phyloP scores from a whole-genome alignment of 1,284 basidiomycete genomes.

The Trametes hirsuta region DNA sequence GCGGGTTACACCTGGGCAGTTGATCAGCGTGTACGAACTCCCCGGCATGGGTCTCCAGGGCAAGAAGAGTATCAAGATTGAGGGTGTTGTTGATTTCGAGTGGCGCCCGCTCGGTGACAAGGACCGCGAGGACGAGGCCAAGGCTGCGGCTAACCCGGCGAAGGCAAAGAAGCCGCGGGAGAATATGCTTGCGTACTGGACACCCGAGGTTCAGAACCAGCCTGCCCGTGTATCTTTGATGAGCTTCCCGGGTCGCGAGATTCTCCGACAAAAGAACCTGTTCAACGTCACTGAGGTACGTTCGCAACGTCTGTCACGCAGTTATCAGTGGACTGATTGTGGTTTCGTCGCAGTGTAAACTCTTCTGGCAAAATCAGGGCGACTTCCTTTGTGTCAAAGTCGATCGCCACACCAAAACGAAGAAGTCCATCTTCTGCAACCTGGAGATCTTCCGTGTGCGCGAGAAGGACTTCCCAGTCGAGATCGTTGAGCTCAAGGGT shows the following conservation, averaged over 20 bases:
- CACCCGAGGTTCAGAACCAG: constrained; percentile 95
- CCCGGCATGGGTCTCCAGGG: constrained; percentile 94
- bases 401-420: constrained; percentile 98
- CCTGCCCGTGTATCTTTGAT: constrained; percentile 96
- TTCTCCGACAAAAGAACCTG: constrained; percentile 94
- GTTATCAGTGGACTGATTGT: background rate
- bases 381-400: constrained; percentile 99
- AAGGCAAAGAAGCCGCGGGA: constrained; percentile 68
- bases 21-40: constrained; percentile 96
- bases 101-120: constrained; percentile 96
- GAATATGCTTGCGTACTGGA: constrained; percentile 98
- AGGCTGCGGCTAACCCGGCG: constrained; percentile 38
- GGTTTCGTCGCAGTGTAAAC: constrained; percentile 75
- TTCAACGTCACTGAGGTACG: constrained; percentile 96
- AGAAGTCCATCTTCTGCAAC: constrained; percentile 99
- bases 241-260: constrained; percentile 84
- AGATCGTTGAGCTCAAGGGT: constrained; percentile 98
- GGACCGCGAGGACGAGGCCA: constrained; percentile 73
- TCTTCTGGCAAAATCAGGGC: constrained; percentile 99
- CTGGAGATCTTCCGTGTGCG: constrained; percentile 97
- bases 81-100: constrained; percentile 98
- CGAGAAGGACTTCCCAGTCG: constrained; percentile 98
- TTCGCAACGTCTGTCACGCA: constrained; percentile 21
- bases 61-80: constrained; percentile 98
- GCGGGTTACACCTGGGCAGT: constrained; percentile 85